phyloP scores from a whole-genome alignment of 73 alveolate genomes.

The Blepharisma stoltei region DNA sequence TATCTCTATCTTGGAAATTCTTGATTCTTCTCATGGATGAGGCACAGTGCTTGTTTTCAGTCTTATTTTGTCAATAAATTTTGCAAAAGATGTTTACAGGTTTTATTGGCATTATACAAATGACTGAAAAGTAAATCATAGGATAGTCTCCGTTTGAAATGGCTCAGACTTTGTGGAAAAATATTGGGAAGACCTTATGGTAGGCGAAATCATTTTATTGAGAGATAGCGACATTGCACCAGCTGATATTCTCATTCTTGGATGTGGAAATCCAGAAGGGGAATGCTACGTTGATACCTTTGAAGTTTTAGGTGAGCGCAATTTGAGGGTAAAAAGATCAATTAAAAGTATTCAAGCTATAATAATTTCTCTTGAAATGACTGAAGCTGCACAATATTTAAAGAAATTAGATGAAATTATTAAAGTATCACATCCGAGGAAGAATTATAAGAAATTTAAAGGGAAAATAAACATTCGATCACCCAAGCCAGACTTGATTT shows the following conservation, averaged over 20 bases:
- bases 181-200: slow-evolving; percentile 8
- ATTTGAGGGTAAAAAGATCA: slow-evolving; percentile 11
- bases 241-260: slow-evolving; percentile 16
- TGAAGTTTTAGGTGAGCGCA: slow-evolving; percentile 17
- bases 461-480: slow-evolving; percentile 14
- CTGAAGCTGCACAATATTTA: background rate
- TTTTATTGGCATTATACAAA: too few species aligned
- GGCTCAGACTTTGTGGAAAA: background rate
- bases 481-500: background rate
- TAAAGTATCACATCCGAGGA: background rate
- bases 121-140: too few species aligned
- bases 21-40: background rate
- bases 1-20: background rate
- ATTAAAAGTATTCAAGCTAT: slow-evolving; percentile 9
- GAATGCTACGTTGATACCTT: slow-evolving; percentile 20
- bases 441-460: background rate
- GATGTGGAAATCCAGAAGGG: background rate
- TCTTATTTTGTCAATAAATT: too few species aligned
- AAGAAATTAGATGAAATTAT: slow-evolving; percentile 1
- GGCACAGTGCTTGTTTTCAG: too few species aligned
- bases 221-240: slow-evolving; percentile 5
- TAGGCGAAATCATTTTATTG: slow-evolving; percentile 16
- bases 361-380: background rate
- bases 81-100: too few species aligned
- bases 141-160: background rate